These are phyloP conservation scores for Glebionis coronaria DNA, from an alignment of 129 eudicot genomes.

Conservation along the genomic window DNA sequence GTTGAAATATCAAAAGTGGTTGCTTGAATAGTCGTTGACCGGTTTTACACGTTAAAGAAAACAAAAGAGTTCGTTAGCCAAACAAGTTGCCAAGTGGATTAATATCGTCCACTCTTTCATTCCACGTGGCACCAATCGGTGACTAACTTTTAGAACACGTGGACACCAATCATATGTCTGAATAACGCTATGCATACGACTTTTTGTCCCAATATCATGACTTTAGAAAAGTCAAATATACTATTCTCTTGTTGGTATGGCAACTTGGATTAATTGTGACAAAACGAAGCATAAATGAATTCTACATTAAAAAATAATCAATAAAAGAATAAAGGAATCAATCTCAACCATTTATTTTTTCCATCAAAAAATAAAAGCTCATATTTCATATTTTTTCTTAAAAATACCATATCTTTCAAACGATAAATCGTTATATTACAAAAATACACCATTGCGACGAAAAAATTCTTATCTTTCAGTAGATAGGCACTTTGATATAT, in stretches of 20 bases:
- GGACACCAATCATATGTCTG: conserved; percentile 10
- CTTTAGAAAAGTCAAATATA: conserved; percentile 2
- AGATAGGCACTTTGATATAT: too few species aligned
- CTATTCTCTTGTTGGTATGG: not conserved
- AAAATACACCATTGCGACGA: too few species aligned
- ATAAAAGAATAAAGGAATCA: too few species aligned
- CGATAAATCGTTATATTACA: too few species aligned
- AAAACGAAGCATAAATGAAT: not conserved
- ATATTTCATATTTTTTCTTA: too few species aligned
- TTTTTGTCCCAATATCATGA: conserved; percentile 6
- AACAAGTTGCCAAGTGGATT: conserved; percentile 29
- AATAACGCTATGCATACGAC: conserved; percentile 2
- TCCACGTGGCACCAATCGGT: not conserved
- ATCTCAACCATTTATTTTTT: too few species aligned
- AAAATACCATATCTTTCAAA: too few species aligned
- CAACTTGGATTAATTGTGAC: not conserved
- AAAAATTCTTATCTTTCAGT: too few species aligned
- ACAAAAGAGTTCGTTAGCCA: conserved; percentile 18
- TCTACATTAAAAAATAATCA: too few species aligned
- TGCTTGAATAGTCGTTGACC: conserved; percentile 20
- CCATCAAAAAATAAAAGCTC: too few species aligned
- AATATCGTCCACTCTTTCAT: conserved; percentile 15
- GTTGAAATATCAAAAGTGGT: not conserved
- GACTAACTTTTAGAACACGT: conserved; percentile 1
- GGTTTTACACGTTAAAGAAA: conserved; percentile 16